Base-by-base conservation (phyloP, 2,329 filamentous ascomycete genomes). In the Hypoxylon sp. region DNA sequence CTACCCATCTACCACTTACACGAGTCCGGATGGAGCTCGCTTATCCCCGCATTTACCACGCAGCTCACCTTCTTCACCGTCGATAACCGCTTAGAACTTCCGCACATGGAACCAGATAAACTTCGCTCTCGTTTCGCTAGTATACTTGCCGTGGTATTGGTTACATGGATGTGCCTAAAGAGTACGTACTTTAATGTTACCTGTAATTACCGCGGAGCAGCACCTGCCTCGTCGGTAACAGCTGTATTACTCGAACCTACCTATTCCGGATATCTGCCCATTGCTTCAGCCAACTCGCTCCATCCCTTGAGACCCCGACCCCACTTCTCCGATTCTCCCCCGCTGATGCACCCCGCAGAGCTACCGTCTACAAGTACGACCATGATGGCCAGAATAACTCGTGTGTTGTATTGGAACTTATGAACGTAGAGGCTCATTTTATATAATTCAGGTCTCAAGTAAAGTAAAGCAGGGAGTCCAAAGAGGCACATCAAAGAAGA, bases 21-120 rank as follows among this genome's bases (percentile, higher is more conserved):
- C 46, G 56, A 38, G 48, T 28, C 40, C 46, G 38, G 44, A 56
- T 57, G 46, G 50, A 65, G 45, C 24, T 52, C 53, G 42, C 26
- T 40, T 18, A 52, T 51, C 67, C 64, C 64, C 67, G 67, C 64
- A 65, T 57, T 65, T 61, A 44, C 36, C 12, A n/a, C 50, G 18
- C 6, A 59, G 45, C 55, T 57, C 46, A 63, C 55, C 63, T 67
- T 64, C 60, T 53, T 64, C 64, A 44, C 61, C 70, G 70, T 64
- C 36, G 68, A 70, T 70, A 74, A 62, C 71, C 73, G 70, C 65
- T 30, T 73, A 57, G 49, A 70, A 63, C 69, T 73, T 71, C 72
- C 71, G 59, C 66, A 57, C 64, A 62, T n/a, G 67, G 61, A 56
- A 32, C 45, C 55, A 33, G n/a, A n/a, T 38, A n/a, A n/a, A n/a